Evolutionary conservation across 2,329 filamentous ascomycete species (phyloP), one percentile per base, ranked within the genome.

Genomic region (Trichoderma sp.): DNA sequence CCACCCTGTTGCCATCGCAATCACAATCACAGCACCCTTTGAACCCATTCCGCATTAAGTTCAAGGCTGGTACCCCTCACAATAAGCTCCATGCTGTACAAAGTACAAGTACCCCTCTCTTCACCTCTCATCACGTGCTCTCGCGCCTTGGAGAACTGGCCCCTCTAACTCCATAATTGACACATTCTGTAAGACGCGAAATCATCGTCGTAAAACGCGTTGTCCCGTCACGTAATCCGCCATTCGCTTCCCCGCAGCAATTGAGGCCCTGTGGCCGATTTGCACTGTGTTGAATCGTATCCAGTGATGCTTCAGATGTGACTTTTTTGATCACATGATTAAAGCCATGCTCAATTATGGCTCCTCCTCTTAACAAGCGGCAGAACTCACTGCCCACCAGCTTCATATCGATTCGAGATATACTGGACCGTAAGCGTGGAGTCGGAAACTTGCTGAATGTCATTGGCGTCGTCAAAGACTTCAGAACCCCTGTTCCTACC

Each of bases 401-500:
- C 65, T 82, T 81, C 73, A 75, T 76, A 67, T 74, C 81, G 14
- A 82, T 88, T 78, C 80, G 84, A 77, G 81, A 86, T 35, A 80
- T 91, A 24, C 79, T 91, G 76, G 83, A 88, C 68, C 83, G 82
- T 24, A 81, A 82, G 29, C 74, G 83, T 63, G 64, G 78, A 9
- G 18, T 78, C 31, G 77, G 81, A 33, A 78, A 59, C 2, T 75
- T 85, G 6, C 85, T 92, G 77, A 92, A 86, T 83, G 84, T 97
- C 56, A 88, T 95, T 68, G 95, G 94, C 1, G 83, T 96, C 5
- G 89, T 96, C 4, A 89, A 90, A 69, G 93, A 96, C 79, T 88
- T 87, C 66, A 87, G 90, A 75, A 83, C 87, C 1, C 89, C 91
- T 1, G 86, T 85, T 0, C 74, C 81, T 12, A 91, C 91, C 1